A percentile compares a stretch with the other conserved stretches of the same genome.
Evolutionary conservation across 2,329 filamentous ascomycete genomes (phyloP).

Genomic region (Microdochium nivale): DNA sequence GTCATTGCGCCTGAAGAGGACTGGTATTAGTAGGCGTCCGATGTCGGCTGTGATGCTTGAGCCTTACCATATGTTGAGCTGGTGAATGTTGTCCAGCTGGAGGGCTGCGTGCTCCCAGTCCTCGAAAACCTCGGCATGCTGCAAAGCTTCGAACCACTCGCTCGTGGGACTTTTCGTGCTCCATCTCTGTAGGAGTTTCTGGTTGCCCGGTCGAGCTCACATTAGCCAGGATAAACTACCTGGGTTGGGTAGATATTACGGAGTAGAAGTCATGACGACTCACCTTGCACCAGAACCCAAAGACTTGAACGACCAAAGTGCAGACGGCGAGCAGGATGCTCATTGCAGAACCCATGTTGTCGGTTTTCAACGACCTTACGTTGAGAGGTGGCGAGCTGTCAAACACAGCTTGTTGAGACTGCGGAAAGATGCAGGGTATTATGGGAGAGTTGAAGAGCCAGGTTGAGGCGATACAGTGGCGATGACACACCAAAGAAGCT

Average conservation of each 20-base stretch:
- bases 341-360: conserved; percentile 15
- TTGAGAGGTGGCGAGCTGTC: background rate
- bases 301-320: conserved; percentile 52
- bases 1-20: conserved; percentile 61
- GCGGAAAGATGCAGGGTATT: no score
- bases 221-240: conserved; percentile 1
- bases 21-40: background rate
- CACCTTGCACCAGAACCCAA: conserved; percentile 55
- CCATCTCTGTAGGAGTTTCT: conserved; percentile 65
- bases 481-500: no score
- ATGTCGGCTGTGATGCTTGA: background rate
- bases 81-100: conserved; percentile 73
- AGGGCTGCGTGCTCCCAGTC: conserved; percentile 83
- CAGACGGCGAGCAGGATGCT: conserved; percentile 37
- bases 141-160: conserved; percentile 56
- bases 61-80: conserved; percentile 67
- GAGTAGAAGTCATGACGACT: conserved; percentile 10
- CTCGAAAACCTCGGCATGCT: conserved; percentile 62
- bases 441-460: no score
- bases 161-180: conserved; percentile 54
- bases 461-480: no score
- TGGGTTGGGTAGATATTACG: background rate
- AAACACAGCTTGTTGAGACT: background rate
- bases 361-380: background rate
- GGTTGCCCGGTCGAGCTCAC: conserved; percentile 4